These are phyloP conservation scores for Ophiosphaerella herpotricha DNA, from an alignment of 2,329 filamentous ascomycete genomes.

Conservation along the genomic window DNA sequence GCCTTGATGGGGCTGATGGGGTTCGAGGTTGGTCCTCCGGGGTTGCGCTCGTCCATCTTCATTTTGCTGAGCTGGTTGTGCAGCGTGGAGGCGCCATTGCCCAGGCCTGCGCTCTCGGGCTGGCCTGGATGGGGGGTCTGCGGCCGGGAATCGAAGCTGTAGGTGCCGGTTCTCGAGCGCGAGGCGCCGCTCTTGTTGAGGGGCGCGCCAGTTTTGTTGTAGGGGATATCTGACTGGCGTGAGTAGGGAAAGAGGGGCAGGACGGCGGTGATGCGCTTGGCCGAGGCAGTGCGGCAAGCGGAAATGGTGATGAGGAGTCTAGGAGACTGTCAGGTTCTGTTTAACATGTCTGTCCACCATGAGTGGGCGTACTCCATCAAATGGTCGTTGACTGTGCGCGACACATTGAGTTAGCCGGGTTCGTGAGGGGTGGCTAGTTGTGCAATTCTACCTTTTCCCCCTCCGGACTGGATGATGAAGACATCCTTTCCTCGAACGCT, in stretches of 20 bases:
- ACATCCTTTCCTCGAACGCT: slow-evolving; percentile 96
- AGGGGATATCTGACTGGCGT: slow-evolving; percentile 92
- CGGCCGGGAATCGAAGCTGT: slow-evolving; percentile 91
- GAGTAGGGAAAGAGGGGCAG: slow-evolving; percentile 97
- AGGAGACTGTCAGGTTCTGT: slow-evolving; percentile 31
- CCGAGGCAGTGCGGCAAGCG: slow-evolving; percentile 95
- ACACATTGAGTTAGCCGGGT: slow-evolving; percentile 19
- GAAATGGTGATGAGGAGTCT: slow-evolving; percentile 91
- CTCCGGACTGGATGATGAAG: slow-evolving; percentile 95
- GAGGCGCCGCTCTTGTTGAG: slow-evolving; percentile 67
- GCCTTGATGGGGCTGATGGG: slow-evolving; percentile 34
- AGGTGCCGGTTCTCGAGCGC: slow-evolving; percentile 55
- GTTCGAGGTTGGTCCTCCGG: slow-evolving; percentile 27
- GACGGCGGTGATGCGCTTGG: slow-evolving; percentile 89
- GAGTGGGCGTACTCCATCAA: slow-evolving; percentile 70
- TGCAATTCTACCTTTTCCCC: slow-evolving; percentile 62
- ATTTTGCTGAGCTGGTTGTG: slow-evolving; percentile 75
- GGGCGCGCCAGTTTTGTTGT: slow-evolving; percentile 92
- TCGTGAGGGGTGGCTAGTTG: not conserved
- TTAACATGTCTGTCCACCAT: slow-evolving; percentile 21
- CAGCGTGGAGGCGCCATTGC: slow-evolving; percentile 70
- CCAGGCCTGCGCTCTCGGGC: slow-evolving; percentile 67
- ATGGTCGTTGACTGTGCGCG: slow-evolving; percentile 78
- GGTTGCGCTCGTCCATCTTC: slow-evolving; percentile 62
- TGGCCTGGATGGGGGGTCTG: slow-evolving; percentile 78